phyloP scores from a whole-genome alignment of 352 stramenopile species.

The Pythium chondricola region DNA sequence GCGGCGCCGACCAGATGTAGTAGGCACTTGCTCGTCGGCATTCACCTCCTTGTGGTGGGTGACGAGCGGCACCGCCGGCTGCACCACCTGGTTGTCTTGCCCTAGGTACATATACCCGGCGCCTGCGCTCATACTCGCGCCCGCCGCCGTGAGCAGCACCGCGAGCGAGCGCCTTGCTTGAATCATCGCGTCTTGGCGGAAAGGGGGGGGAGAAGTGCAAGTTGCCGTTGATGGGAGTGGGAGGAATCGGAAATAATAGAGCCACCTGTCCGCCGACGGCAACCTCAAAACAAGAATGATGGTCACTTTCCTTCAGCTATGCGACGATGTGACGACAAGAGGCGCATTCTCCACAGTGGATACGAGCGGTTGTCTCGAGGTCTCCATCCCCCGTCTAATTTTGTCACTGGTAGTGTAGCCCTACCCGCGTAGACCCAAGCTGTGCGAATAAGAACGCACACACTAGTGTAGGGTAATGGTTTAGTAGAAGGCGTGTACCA shows the following conservation, averaged over 20 bases:
- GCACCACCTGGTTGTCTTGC: slow-evolving; percentile 21
- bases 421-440: not conserved
- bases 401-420: not conserved
- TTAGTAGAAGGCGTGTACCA: slow-evolving; percentile 3
- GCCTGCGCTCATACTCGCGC: slow-evolving; percentile 43
- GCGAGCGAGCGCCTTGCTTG: slow-evolving; percentile 51
- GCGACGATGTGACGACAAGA: slow-evolving; percentile 4
- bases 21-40: slow-evolving; percentile 4
- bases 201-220: slow-evolving; percentile 5
- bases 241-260: not conserved
- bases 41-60: slow-evolving; percentile 4
- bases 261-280: not conserved
- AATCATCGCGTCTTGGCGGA: slow-evolving; percentile 14
- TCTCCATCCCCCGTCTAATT: slow-evolving; percentile 13
- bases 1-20: slow-evolving; percentile 2
- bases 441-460: not conserved
- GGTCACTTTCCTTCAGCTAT: slow-evolving; percentile 1
- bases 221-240: slow-evolving; percentile 1
- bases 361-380: not conserved
- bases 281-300: too few species aligned
- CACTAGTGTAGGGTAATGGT: not conserved
- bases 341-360: not conserved
- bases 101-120: slow-evolving; percentile 43
- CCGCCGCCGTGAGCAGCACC: slow-evolving; percentile 39
- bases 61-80: not conserved